Percentiles rank a stretch among this genome's conserved stretches.
Evolutionary conservation across 1,284 basidiomycete species (phyloP).

Genomic region (Ganoderma lingzhi): DNA sequence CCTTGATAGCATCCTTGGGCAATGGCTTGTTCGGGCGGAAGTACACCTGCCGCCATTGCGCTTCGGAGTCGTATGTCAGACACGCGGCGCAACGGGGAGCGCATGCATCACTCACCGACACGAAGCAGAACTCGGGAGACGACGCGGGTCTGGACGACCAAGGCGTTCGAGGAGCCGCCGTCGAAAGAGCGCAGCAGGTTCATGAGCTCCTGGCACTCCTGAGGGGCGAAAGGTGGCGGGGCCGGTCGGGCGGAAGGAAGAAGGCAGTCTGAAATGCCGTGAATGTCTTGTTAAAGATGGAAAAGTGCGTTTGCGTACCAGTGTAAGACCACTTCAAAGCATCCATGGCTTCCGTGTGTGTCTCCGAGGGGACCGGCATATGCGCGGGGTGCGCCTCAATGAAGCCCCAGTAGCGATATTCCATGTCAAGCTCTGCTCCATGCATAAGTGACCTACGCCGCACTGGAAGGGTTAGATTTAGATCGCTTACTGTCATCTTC

Average conservation of each 20-base stretch:
- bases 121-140: slow-evolving; percentile 73
- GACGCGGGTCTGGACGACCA: slow-evolving; percentile 69
- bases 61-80: slow-evolving; percentile 43
- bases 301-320: slow-evolving; percentile 46
- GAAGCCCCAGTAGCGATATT: slow-evolving; percentile 80
- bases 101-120: slow-evolving; percentile 54
- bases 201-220: slow-evolving; percentile 77
- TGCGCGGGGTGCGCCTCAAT: slow-evolving; percentile 80
- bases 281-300: slow-evolving; percentile 9
- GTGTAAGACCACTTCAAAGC: slow-evolving; percentile 80
- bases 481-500: slow-evolving; percentile 63
- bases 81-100: slow-evolving; percentile 11
- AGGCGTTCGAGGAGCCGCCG: slow-evolving; percentile 42
- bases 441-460: background rate
- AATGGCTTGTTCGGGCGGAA: slow-evolving; percentile 70
- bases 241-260: slow-evolving; percentile 62
- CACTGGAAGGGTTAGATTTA: background rate
- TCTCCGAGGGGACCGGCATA: slow-evolving; percentile 55
- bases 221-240: slow-evolving; percentile 71
- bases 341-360: slow-evolving; percentile 71
- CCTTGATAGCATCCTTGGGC: slow-evolving; percentile 55
- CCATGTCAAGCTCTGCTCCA: slow-evolving; percentile 65
- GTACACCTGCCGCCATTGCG: slow-evolving; percentile 75
- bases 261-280: slow-evolving; percentile 58
- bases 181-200: slow-evolving; percentile 64